These are phyloP conservation scores for Moesziomyces aphidis DNA, from an alignment of 1,284 basidiomycete species.

Conservation along the genomic window DNA sequence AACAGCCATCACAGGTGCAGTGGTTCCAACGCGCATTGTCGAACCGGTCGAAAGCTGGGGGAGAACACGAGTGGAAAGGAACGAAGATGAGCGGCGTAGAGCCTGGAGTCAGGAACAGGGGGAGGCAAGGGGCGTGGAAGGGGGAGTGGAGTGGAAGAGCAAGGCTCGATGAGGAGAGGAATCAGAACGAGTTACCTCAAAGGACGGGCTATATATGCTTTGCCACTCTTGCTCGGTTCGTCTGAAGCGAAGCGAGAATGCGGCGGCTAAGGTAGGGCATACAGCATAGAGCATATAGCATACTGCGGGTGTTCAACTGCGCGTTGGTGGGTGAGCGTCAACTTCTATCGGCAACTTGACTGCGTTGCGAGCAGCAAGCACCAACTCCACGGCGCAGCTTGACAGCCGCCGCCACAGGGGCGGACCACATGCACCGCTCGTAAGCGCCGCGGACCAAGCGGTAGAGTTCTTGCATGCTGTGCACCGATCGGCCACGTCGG, in stretches of 20 bases:
- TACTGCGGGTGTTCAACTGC: too few relatives aligned
- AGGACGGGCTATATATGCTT: conserved; percentile 13
- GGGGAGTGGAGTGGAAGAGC: conserved; percentile 21
- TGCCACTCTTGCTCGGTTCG: background rate
- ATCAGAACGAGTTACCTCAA: background rate
- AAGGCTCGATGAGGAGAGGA: conserved; percentile 26
- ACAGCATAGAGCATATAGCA: background rate
- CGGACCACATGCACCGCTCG: too few relatives aligned
- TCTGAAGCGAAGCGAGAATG: background rate
- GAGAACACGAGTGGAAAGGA: background rate
- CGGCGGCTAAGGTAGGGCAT: background rate
- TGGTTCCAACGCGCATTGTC: conserved; percentile 21
- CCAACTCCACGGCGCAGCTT: conserved; percentile 30
- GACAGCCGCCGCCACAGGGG: conserved; percentile 10
- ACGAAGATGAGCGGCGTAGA: background rate
- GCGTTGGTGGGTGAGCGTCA: background rate
- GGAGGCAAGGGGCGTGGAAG: background rate
- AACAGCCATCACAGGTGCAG: conserved; percentile 15
- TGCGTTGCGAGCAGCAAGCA: background rate
- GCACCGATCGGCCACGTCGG: too few relatives aligned
- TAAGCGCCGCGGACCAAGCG: too few relatives aligned
- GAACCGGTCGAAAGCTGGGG: background rate
- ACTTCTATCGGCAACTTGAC: background rate
- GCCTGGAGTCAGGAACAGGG: background rate
- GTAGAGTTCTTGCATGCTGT: background rate